phyloP scores from a whole-genome alignment of 257 asterid genomes.

The Penstemon eatonii region DNA sequence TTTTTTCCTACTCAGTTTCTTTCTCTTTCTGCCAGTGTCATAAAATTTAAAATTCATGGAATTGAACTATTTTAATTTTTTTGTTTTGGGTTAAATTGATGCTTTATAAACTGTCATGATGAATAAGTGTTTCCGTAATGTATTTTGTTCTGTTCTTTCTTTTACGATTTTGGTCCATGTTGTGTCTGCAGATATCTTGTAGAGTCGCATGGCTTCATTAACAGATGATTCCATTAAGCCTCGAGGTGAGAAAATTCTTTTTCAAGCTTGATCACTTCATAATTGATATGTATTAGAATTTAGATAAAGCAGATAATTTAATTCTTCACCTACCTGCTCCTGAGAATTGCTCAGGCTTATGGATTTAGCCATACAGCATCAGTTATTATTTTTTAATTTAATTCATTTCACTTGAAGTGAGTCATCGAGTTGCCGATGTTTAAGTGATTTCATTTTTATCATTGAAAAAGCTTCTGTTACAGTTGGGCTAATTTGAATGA shows the following conservation, averaged over 20 bases:
- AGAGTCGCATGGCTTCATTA: conserved; percentile 49
- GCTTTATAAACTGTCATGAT: not conserved
- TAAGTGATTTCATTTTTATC: not conserved
- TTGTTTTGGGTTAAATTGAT: not conserved
- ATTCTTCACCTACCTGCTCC: not conserved
- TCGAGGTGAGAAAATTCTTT: conserved; percentile 44
- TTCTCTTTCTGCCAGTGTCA: not conserved
- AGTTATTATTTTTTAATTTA: not conserved
- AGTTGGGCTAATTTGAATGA: conserved; percentile 8
- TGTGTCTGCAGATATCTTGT: conserved; percentile 27
- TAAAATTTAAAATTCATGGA: not conserved
- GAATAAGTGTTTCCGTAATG: not conserved
- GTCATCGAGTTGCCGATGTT: conserved; percentile 3
- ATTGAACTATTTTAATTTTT: too few relatives aligned
- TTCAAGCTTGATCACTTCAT: not conserved
- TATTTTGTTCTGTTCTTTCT: not conserved
- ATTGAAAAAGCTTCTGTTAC: not conserved
- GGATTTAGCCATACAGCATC: not conserved
- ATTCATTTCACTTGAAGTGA: not conserved
- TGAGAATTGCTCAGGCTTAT: not conserved
- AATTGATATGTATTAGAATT: not conserved
- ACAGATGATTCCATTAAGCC: conserved; percentile 50
- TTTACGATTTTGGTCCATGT: conserved; percentile 5
- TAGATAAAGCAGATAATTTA: not conserved
- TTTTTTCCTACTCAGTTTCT: not conserved